phyloP scores from a whole-genome alignment of 169 alveolate genomes.

The Plasmodium gonderi region DNA sequence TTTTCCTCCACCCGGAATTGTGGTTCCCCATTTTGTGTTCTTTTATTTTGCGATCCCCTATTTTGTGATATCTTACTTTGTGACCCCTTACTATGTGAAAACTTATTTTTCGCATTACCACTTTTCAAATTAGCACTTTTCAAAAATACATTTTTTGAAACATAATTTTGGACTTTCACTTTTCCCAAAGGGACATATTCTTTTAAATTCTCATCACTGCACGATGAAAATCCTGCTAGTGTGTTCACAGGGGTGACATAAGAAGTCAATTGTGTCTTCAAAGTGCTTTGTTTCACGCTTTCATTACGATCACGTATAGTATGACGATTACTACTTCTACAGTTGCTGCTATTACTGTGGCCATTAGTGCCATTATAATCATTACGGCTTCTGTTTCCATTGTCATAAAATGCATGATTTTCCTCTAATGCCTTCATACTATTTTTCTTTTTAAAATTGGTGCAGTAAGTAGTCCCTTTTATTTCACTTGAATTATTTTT shows the following conservation, averaged over 20 bases:
- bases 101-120: background rate
- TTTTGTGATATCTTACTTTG: background rate
- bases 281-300: constrained; percentile 8
- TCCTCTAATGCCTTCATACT: background rate
- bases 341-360: background rate
- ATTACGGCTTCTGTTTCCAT: background rate
- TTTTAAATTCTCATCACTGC: background rate
- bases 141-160: background rate
- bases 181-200: background rate
- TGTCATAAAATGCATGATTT: background rate
- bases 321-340: background rate
- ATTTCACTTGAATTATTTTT: constrained; percentile 2
- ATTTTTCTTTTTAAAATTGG: background rate
- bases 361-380: constrained; percentile 3
- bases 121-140: background rate
- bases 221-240: background rate
- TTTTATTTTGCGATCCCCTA: background rate
- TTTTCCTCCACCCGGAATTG: background rate
- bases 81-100: background rate
- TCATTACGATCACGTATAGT: background rate
- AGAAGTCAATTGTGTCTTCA: constrained; percentile 1
- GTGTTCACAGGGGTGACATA: constrained; percentile 2
- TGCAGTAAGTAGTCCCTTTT: background rate
- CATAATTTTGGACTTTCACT: background rate
- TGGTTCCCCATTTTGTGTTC: background rate